A percentile compares a stretch with the other conserved stretches of the same genome.
Evolutionary conservation across 495 filamentous ascomycete genomes (phyloP).

Genomic region (Talaromyces ruber): DNA sequence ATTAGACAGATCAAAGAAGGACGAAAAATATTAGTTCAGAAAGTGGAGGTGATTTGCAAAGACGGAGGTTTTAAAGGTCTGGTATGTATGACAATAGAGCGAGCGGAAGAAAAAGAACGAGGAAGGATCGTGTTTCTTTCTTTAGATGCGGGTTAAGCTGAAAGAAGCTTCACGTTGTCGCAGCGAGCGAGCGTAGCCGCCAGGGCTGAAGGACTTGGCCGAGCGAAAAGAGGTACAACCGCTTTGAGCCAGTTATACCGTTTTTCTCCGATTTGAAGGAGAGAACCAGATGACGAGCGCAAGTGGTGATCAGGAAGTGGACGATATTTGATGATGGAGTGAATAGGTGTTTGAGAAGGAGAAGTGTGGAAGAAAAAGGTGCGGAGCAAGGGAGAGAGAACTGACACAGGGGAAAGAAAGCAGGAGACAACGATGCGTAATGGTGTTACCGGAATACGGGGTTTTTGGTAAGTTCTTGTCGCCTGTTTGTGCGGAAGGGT

Average conservation of each 20-base stretch:
- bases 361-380: slow-evolving; percentile 2
- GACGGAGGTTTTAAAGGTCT: neutral
- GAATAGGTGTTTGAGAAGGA: slow-evolving; percentile 4
- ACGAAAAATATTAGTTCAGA: neutral
- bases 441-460: neutral
- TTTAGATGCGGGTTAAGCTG: slow-evolving; percentile 3
- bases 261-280: slow-evolving; percentile 3
- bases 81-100: neutral
- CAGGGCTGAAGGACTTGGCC: slow-evolving; percentile 1
- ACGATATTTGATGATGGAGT: neutral
- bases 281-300: neutral
- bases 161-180: slow-evolving; percentile 3
- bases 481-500: neutral
- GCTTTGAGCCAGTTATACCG: neutral
- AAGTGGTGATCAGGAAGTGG: neutral
- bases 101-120: neutral
- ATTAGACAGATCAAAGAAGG: neutral
- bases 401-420: slow-evolving; percentile 1
- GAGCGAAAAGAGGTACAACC: neutral
- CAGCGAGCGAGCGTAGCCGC: slow-evolving; percentile 3
- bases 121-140: neutral
- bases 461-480: neutral
- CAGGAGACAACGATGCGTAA: neutral
- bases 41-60: neutral
- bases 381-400: neutral